Base-by-base conservation (phyloP, 441 rosid genomes). In the Sinapis alba region DNA sequence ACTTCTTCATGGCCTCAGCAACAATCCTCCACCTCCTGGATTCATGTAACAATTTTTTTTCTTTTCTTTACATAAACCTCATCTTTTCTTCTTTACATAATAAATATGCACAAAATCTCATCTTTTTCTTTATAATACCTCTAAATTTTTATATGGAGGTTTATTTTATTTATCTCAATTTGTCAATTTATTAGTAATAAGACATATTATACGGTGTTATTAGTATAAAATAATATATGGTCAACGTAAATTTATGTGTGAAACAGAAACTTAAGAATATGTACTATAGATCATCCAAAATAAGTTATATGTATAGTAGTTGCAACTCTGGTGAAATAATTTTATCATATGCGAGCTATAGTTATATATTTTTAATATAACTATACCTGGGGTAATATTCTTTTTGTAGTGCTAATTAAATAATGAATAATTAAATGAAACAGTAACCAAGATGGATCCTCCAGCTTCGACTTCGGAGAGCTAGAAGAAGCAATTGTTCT, bases 381-480 rank as follows among this genome's bases (percentile, higher is more conserved):
- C n/a, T n/a, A n/a, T n/a, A n/a, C n/a, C n/a, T n/a, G n/a, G n/a
- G n/a, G 56, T 34, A 50, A 63, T 71, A 64, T 57, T 71, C 63
- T 19, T 65, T 71, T 26, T 71, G 68, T 77, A 56, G 50, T 51
- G 63, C 8, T 65, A 51, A 45, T 32, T 28, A 57, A 61, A 34
- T 28, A 36, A 32, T 47, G 32, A 51, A 16, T 12, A 6, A 57
- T 28, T 9, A 47, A 58, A 41, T 61, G 62, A 57, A 58, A 63
- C 88, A 93, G 98, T 13, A 86, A 87, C 77, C 98, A 91, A 79
- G 90, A 82, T 81, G 94, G 90, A 75, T 78, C 98, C 67, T 76
- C 93, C 58, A 74, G 72, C 41, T 96, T 96, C 79, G 97, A 89
- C 51, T 65, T 65, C 16, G 69, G 69, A 15, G 57, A 43, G 57